Evolutionary conservation across 1,284 basidiomycete species (phyloP).

Genomic region (Vanrija sp.): DNA sequence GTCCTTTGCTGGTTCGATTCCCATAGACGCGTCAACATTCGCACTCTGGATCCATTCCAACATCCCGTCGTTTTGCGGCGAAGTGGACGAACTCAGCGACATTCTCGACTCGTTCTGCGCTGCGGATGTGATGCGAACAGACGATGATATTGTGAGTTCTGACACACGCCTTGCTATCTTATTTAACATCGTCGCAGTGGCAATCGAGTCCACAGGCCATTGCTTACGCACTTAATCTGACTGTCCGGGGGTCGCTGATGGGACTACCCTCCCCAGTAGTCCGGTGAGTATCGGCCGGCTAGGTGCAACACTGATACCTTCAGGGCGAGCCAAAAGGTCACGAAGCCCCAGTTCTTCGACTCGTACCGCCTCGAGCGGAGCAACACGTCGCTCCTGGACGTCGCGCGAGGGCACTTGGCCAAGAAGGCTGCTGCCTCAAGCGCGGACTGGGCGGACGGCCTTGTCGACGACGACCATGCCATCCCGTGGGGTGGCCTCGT

Average conservation of each 20-base stretch:
- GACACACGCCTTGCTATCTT: conserved; percentile 2
- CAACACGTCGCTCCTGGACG: conserved; percentile 39
- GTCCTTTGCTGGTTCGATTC: conserved; percentile 65
- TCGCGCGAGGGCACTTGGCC: conserved; percentile 34
- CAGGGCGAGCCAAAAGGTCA: conserved; percentile 63
- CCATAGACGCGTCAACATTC: conserved; percentile 84
- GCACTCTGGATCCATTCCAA: conserved; percentile 92
- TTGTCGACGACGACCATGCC: background rate
- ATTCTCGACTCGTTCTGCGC: conserved; percentile 75
- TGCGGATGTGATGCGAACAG: conserved; percentile 67
- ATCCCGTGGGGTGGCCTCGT: conserved; percentile 33
- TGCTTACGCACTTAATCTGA: conserved; percentile 77
- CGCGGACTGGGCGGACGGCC: conserved; percentile 12
- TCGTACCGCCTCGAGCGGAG: conserved; percentile 38
- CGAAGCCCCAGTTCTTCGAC: conserved; percentile 54
- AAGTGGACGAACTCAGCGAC: conserved; percentile 68
- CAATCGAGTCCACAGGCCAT: conserved; percentile 60
- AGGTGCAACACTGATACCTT: background rate
- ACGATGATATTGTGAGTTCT: conserved; percentile 62
- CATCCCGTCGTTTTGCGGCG: conserved; percentile 73
- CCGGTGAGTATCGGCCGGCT: conserved; percentile 48
- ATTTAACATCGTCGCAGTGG: conserved; percentile 53
- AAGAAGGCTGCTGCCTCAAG: conserved; percentile 20
- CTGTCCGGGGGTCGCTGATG: conserved; percentile 72
- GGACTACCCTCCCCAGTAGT: conserved; percentile 80